These are phyloP conservation scores for Hyaloperonospora arabidopsidis DNA, from an alignment of 352 stramenopile genomes.

Conservation along the genomic window DNA sequence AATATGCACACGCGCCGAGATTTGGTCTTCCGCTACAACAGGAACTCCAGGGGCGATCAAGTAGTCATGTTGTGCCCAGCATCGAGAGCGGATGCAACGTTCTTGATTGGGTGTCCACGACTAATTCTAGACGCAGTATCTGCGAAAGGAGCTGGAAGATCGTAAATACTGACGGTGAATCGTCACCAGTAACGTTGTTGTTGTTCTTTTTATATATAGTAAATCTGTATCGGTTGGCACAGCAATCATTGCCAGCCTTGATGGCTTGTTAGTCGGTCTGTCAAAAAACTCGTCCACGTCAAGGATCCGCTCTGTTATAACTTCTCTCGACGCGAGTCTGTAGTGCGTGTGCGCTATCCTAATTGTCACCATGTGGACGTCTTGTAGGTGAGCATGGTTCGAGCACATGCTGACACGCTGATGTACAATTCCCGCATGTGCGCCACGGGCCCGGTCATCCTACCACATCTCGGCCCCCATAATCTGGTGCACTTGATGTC, in stretches of 20 bases:
- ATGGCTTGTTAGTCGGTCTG: conserved; percentile 11
- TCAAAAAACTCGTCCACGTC: conserved; percentile 43
- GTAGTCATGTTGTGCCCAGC: conserved; percentile 18
- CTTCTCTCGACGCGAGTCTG: conserved; percentile 31
- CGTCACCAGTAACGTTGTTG: neutral
- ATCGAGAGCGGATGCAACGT: conserved; percentile 32
- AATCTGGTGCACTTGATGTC: conserved; percentile 41
- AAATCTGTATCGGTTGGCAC: neutral
- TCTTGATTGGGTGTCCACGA: conserved; percentile 32
- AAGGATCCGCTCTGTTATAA: conserved; percentile 54
- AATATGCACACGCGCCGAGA: too few species aligned
- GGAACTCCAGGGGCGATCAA: too few species aligned
- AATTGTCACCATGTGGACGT: neutral
- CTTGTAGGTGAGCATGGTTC: neutral
- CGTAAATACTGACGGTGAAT: conserved; percentile 31
- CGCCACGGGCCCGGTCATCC: conserved; percentile 51
- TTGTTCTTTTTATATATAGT: too few species aligned
- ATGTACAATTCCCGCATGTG: conserved; percentile 66
- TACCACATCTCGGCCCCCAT: conserved; percentile 41
- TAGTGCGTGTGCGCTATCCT: neutral
- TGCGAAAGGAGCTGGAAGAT: conserved; percentile 47
- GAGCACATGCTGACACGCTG: conserved; percentile 1
- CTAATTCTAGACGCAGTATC: conserved; percentile 35
- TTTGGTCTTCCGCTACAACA: too few species aligned
- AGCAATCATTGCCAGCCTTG: conserved; percentile 3